Base-by-base conservation (phyloP, 176 grass and related monocot species). In the Luzula sylvatica region DNA sequence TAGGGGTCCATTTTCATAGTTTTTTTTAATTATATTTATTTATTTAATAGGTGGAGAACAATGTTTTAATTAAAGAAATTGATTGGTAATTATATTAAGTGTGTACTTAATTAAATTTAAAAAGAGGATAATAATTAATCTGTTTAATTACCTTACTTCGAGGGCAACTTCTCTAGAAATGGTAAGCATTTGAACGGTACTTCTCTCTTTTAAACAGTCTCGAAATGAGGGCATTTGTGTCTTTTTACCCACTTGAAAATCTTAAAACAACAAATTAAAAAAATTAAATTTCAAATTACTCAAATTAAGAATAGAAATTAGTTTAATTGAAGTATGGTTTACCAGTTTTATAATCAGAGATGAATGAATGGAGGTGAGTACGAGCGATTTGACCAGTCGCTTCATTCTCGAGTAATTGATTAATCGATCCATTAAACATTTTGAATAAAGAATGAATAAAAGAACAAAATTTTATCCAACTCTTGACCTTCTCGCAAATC, bases 391-490 rank as follows among this genome's bases (percentile, higher is more conserved):
- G 84, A 32, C 85, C 92, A 72, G 78, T 83, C 20, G 85, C 81
- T 62, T 98, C 71, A 58, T 80, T 90, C 69, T 98, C 81, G 44
- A 98, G 85, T 63, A 90, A 67, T 65, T 71, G 21, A 67, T 76
- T 71, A 14, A 98, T 77, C 42, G 92, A 76, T 42, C 59, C 84
- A 73, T 87, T 56, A 47, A 98, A 98, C 78, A 90, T 83, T 38
- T 53, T 45, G 42, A 98, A 98, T 65, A 98, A 78, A 15, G 81
- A 87, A 72, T 98, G 86, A n/a, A 58, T 75, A 75, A 67, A 98
- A 96, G 74, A 77, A 89, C 45, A 98, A 69, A 59, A 98, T 98
- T 72, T 98, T 98, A 71, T 98, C 92, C 22, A 90, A 74, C 74
- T 98, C 92, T 80, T 98, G 85, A 4, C 92, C 92, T 67, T 90